phyloP scores from a whole-genome alignment of 768 basidiomycete genomes.

The Mycena vitilis region DNA sequence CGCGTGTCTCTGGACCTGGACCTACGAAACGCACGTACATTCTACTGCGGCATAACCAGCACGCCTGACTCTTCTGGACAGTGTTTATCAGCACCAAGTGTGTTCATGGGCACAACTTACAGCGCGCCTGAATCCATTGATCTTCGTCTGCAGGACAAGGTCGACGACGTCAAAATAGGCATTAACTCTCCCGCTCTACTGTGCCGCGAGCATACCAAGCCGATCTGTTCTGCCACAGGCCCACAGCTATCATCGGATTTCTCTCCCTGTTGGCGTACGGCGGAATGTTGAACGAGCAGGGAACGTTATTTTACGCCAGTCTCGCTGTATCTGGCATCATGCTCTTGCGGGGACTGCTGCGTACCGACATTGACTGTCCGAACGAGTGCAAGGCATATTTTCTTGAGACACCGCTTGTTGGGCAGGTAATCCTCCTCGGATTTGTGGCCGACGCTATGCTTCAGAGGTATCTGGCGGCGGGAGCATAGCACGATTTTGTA shows the following conservation, averaged over 20 bases:
- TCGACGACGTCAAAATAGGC: constrained; percentile 66
- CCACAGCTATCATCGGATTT: constrained; percentile 57
- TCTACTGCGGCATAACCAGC: not conserved
- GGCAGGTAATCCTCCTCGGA: constrained; percentile 43
- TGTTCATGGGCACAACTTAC: not conserved
- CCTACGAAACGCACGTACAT: constrained; percentile 42
- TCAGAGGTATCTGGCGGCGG: constrained; percentile 16
- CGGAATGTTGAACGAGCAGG: constrained; percentile 58
- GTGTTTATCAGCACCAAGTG: constrained; percentile 48
- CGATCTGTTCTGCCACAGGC: constrained; percentile 60
- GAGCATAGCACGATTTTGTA: not conserved
- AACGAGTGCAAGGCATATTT: constrained; percentile 43
- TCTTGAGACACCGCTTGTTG: constrained; percentile 42
- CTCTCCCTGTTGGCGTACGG: constrained; percentile 56
- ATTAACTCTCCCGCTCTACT: constrained; percentile 71
- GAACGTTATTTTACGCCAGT: constrained; percentile 47
- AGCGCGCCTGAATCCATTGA: not conserved
- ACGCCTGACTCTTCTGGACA: not conserved
- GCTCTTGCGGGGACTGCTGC: constrained; percentile 37
- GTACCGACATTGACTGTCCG: constrained; percentile 44
- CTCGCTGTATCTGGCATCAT: constrained; percentile 37
- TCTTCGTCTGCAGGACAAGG: constrained; percentile 61
- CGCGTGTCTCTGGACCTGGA: constrained; percentile 45
- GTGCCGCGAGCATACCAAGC: constrained; percentile 59
- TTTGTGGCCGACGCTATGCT: constrained; percentile 41